phyloP scores from a whole-genome alignment of 2,329 filamentous ascomycete species.

The Talaromyces sp. region DNA sequence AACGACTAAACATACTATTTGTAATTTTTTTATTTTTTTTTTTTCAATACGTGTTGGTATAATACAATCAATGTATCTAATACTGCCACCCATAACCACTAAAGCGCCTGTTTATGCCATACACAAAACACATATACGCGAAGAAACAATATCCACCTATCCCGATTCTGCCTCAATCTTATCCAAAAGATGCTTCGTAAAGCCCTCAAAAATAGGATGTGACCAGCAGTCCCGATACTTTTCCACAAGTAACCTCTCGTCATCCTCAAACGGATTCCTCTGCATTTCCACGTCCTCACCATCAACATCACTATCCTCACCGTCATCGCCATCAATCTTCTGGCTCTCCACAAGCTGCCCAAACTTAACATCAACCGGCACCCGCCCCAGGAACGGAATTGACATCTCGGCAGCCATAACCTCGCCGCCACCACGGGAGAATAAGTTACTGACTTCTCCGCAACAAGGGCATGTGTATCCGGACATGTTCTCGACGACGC shows the following conservation, averaged over 20 bases:
- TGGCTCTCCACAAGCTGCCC: conserved; percentile 74
- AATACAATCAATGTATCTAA: conserved; percentile 7
- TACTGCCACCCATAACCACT: neutral
- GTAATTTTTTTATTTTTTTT: neutral
- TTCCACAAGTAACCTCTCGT: conserved; percentile 38
- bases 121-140: neutral
- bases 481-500: conserved; percentile 93
- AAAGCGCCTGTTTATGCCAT: conserved; percentile 7
- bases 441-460: conserved; percentile 86
- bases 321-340: conserved; percentile 26
- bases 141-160: neutral
- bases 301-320: conserved; percentile 24
- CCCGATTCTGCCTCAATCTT: conserved; percentile 18
- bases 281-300: conserved; percentile 9
- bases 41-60: neutral
- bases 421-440: conserved; percentile 83
- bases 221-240: conserved; percentile 46
- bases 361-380: conserved; percentile 93
- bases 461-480: conserved; percentile 57
- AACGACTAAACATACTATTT: neutral
- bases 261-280: conserved; percentile 22
- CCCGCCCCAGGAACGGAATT: conserved; percentile 77
- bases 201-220: conserved; percentile 40
- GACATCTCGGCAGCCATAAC: conserved; percentile 84
- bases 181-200: conserved; percentile 37